phyloP scores from a whole-genome alignment of 73 alveolate species.

The Tetrahymena thermophila region DNA sequence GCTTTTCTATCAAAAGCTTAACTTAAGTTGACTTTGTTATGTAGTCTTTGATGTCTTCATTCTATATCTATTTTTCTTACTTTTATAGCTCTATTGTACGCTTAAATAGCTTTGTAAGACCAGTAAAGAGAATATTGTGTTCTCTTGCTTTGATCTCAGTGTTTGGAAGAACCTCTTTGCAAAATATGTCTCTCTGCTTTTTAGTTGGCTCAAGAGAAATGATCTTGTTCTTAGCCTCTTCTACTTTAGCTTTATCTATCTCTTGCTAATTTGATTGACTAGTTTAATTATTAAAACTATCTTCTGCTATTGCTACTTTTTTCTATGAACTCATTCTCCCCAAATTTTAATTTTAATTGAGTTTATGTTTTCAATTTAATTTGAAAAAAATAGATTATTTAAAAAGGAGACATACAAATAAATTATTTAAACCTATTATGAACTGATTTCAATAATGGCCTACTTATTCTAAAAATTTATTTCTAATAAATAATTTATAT shows the following conservation, averaged over 20 bases:
- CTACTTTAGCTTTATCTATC: background rate
- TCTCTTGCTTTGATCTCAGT: background rate
- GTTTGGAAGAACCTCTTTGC: background rate
- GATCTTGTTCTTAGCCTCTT: background rate
- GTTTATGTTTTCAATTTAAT: background rate
- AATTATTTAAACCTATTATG: no score
- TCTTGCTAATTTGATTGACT: no score
- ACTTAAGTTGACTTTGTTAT: background rate
- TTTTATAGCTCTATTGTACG: background rate
- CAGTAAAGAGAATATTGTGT: background rate
- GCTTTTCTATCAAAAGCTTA: background rate
- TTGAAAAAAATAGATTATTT: no score
- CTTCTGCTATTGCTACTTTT: background rate
- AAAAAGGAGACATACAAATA: no score
- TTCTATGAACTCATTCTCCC: background rate
- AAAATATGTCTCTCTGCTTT: background rate
- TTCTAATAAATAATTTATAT: no score
- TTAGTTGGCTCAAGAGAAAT: background rate
- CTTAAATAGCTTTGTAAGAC: background rate
- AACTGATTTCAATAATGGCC: no score
- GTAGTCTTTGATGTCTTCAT: background rate
- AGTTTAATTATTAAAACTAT: no score
- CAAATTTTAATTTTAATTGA: no score
- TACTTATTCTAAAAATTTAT: no score
- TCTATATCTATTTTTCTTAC: background rate